Percentiles rank a stretch among this genome's conserved stretches.
These are phyloP conservation scores for Pleurotus pulmonarius DNA, from an alignment of 768 basidiomycete genomes.

Conservation along the genomic window DNA sequence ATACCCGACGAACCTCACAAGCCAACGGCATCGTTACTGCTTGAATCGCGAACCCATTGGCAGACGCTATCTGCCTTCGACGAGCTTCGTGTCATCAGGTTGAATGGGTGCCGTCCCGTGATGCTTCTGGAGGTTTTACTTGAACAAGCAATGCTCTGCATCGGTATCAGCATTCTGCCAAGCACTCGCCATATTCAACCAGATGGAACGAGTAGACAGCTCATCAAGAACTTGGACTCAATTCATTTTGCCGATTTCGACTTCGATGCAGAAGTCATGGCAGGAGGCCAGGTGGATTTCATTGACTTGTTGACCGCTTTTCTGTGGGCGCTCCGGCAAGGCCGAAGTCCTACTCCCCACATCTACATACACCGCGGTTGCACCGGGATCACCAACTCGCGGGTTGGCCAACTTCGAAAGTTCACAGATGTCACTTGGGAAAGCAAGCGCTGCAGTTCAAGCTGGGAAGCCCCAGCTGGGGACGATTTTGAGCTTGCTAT, in stretches of 20 bases:
- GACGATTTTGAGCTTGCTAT: neutral
- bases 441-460: neutral
- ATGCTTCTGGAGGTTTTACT: neutral
- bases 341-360: neutral
- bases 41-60: neutral
- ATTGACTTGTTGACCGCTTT: neutral
- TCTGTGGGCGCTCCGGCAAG: neutral
- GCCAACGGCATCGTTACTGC: neutral
- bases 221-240: neutral
- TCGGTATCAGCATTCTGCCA: neutral
- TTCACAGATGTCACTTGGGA: neutral
- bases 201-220: neutral
- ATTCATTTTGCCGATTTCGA: neutral
- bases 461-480: neutral
- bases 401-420: neutral
- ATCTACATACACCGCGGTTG: neutral
- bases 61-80: neutral
- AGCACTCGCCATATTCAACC: neutral
- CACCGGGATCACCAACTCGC: neutral
- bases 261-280: neutral
- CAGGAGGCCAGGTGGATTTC: neutral
- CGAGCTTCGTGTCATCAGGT: neutral
- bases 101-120: neutral
- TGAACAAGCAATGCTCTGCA: slow-evolving; percentile 1
- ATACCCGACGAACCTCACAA: too few relatives aligned